These are phyloP conservation scores for Powellomyces hirtus DNA, from an alignment of 192 early-diverging fungal species.

Conservation along the genomic window DNA sequence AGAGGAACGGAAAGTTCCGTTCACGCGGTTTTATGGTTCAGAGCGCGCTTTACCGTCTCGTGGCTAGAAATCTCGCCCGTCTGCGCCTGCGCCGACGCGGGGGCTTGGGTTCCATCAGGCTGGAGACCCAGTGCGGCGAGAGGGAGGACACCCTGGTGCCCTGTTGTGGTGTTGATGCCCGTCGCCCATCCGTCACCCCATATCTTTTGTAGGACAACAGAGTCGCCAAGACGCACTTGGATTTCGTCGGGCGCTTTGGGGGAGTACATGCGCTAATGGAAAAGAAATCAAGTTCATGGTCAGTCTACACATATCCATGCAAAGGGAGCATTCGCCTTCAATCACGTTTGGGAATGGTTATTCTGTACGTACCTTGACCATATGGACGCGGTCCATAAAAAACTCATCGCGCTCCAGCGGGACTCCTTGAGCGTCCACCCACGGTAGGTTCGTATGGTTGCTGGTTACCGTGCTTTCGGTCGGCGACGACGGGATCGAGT, in stretches of 20 bases:
- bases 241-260: not conserved
- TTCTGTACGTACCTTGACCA: not conserved
- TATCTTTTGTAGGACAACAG: not conserved
- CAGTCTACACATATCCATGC: no score
- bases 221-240: not conserved
- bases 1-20: no score
- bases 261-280: not conserved
- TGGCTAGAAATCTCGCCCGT: not conserved
- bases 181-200: conserved; percentile 10
- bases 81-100: not conserved
- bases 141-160: not conserved
- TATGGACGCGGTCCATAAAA: conserved; percentile 2
- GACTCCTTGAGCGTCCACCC: not conserved
- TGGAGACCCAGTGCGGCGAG: not conserved
- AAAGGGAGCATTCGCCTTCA: no score
- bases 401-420: not conserved
- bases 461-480: not conserved
- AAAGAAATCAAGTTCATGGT: not conserved
- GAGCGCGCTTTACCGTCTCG: not conserved
- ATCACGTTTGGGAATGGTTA: no score
- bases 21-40: no score
- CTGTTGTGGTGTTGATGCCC: not conserved
- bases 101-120: not conserved
- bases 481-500: not conserved
- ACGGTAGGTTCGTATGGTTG: not conserved